A percentile compares a stretch with the other conserved stretches of the same genome.
Conservation (phyloP, 2,329 filamentous ascomycete species). For the Ophiostoma angusticollis region DNA sequence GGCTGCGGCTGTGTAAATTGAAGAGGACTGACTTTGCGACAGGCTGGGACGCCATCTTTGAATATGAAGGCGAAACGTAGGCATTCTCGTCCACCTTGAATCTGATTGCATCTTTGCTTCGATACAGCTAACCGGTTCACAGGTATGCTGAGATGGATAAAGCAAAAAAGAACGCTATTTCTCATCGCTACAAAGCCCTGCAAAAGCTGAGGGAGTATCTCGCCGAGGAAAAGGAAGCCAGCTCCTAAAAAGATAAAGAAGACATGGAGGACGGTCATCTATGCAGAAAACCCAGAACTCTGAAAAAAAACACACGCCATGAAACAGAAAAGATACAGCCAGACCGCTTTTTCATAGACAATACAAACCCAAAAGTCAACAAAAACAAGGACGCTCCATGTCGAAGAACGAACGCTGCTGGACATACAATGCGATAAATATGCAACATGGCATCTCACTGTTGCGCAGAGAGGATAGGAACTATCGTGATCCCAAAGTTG, state of each 20-base stretch:
- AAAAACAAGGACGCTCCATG: too few relatives aligned
- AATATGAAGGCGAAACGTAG: constrained; percentile 76
- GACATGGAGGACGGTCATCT: neutral
- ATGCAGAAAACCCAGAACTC: neutral
- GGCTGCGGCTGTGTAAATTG: too few relatives aligned
- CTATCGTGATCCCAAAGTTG: neutral
- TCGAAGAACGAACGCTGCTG: too few relatives aligned
- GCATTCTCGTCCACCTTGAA: too few relatives aligned
- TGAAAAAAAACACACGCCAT: neutral
- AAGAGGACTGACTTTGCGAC: neutral
- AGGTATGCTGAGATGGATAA: constrained; percentile 92
- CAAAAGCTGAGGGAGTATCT: constrained; percentile 78
- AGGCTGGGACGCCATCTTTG: constrained; percentile 97
- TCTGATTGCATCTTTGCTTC: too few relatives aligned
- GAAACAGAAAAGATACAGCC: neutral
- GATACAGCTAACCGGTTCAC: constrained; percentile 7
- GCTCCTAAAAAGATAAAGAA: neutral
- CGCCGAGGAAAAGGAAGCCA: constrained; percentile 30
- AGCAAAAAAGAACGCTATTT: constrained; percentile 77
- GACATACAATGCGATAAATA: too few relatives aligned
- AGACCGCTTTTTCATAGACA: too few relatives aligned
- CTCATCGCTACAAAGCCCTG: constrained; percentile 79
- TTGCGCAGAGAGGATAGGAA: neutral
- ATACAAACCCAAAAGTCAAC: too few relatives aligned
- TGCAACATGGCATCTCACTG: too few relatives aligned